Evolutionary conservation across 1,139 yeast genomes (phyloP), one percentile per base, ranked within the genome.

Genomic region (Saccharomyces uvarum): DNA sequence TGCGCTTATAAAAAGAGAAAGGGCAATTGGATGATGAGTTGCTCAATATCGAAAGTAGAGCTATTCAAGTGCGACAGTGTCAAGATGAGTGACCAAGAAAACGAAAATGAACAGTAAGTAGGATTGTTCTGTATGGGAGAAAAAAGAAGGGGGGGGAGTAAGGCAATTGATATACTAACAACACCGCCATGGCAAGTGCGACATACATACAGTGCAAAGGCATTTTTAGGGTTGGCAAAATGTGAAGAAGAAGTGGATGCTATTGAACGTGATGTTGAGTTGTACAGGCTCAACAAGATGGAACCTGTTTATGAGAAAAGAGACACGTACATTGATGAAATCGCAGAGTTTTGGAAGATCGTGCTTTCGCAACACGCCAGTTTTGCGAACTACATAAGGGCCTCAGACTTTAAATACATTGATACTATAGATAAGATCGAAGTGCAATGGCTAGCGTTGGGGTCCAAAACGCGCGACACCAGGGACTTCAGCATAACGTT

Each of bases 291-390:
- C 51, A 72, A 73, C 53, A 72, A 75, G 47, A 77, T 86, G 9
- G 78, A 77, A 57, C 73, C 77, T 26, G 74, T 84, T 14, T 85
- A 79, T 65, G 67, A 63, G 8, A 70, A 75, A 53, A 72, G 95
- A 63, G 74, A 84, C 49, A 65, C 63, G 8, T 72, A 77, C 27
- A 72, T 82, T 26, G 56, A 62, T 8, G 65, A 73, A 3, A 79
- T 86, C 49, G 87, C 88, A 0, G 81, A 80, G 59, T 85, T 86
- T 66, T 86, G 95, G 95, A 84, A 83, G 67, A 79, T 85, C 55
- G 88, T 85, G 0, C 70, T 86, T 21, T 86, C 89, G 0, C 88
- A 85, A 65, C 86, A 85, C 66, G 85, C 84, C 48, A 90, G 86
- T 61, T 85, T 86, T 67, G 83, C 86, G 27, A 91, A 86, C 58